Percentiles rank a stretch among this genome's conserved stretches.
Evolutionary conservation across 768 basidiomycete species (phyloP).

Genomic region (Pulveroboletus sp.): DNA sequence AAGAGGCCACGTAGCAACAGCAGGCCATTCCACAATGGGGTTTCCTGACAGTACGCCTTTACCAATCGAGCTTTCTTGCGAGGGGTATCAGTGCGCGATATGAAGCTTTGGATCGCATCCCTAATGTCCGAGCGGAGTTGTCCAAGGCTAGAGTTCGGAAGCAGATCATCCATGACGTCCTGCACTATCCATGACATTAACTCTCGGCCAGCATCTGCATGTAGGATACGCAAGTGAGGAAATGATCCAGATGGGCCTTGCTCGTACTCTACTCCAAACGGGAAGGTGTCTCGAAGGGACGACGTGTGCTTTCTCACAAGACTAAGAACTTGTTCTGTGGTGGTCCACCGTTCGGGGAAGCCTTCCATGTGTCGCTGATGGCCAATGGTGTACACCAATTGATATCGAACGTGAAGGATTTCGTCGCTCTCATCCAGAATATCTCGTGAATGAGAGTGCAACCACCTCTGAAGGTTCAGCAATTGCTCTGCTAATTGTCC

Average conservation of each 20-base stretch:
- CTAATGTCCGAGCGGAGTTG: constrained; percentile 1
- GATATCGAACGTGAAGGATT: constrained; percentile 33
- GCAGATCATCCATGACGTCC: constrained; percentile 10
- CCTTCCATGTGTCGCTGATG: constrained; percentile 24
- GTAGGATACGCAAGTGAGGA: constrained; percentile 22
- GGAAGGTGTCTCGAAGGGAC: constrained; percentile 4
- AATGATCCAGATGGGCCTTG: constrained; percentile 15
- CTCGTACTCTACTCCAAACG: constrained; percentile 18
- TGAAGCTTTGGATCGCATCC: constrained; percentile 19
- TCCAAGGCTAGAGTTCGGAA: constrained; percentile 17
- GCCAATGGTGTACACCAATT: constrained; percentile 36
- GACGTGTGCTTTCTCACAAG: constrained; percentile 19
- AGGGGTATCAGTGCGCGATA: constrained; percentile 12
- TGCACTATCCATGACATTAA: constrained; percentile 12
- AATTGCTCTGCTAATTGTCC: constrained; percentile 12
- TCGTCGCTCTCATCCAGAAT: constrained; percentile 31
- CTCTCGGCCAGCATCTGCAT: constrained; percentile 4
- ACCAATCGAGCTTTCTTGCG: neutral
- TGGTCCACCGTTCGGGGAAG: constrained; percentile 33
- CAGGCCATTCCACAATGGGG: constrained; percentile 18
- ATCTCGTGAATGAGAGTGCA: constrained; percentile 24
- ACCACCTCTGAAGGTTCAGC: constrained; percentile 25
- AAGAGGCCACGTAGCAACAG: constrained; percentile 35
- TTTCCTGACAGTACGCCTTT: neutral
- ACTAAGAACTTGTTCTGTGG: constrained; percentile 27